Conservation (phyloP, 805 yeast species). For the Yamadazyma insecticola region DNA sequence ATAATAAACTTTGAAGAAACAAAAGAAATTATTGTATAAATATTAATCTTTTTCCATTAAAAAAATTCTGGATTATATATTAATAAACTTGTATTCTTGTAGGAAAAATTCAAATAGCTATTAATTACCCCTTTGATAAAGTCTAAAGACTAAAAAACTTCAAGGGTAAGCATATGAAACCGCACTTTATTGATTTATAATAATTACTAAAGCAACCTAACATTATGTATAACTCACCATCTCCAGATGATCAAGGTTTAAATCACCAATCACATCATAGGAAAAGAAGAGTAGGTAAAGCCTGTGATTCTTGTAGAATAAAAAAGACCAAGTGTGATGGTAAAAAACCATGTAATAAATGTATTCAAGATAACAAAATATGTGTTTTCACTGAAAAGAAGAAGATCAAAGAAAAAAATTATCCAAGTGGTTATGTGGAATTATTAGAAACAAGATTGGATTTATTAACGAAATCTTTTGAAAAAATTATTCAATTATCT, state of each 20-base stretch:
- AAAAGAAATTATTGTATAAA: too few relatives aligned
- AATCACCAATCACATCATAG: conserved; percentile 12
- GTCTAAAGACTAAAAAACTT: too few relatives aligned
- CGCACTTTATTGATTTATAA: too few relatives aligned
- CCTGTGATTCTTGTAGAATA: conserved; percentile 59
- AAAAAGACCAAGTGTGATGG: conserved; percentile 66
- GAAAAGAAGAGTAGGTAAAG: conserved; percentile 59
- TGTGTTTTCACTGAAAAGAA: conserved; percentile 57
- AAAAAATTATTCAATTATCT: conserved; percentile 32
- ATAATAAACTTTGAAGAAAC: too few relatives aligned
- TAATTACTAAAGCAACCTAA: too few relatives aligned
- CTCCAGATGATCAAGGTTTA: conserved; percentile 11
- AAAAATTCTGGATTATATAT: too few relatives aligned
- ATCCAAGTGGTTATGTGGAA: conserved; percentile 60
- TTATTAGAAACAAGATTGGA: conserved; percentile 55
- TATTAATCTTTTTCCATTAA: too few relatives aligned
- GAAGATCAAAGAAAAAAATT: conserved; percentile 49
- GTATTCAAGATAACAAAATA: conserved; percentile 51
- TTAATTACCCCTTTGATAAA: too few relatives aligned
- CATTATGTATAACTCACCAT: conserved; percentile 3
- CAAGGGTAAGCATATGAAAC: too few relatives aligned
- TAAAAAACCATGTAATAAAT: conserved; percentile 54
- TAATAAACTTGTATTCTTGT: too few relatives aligned
- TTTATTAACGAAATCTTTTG: conserved; percentile 46
- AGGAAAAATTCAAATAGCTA: too few relatives aligned